phyloP scores from a whole-genome alignment of 768 basidiomycete species.

The Clitopilus hobsonii region DNA sequence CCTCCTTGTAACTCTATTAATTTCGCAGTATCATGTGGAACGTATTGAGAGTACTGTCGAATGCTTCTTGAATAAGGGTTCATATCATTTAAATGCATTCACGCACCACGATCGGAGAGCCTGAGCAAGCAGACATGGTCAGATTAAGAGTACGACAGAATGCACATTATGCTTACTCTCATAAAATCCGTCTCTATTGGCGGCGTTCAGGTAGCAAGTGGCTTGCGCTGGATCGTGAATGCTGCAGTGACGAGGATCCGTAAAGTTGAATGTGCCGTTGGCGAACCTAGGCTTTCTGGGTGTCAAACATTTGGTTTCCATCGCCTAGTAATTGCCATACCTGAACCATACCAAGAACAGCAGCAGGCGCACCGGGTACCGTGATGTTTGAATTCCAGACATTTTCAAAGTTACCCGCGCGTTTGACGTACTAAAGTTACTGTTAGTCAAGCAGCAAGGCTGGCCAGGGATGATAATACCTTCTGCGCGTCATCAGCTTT shows the following conservation, averaged over 20 bases:
- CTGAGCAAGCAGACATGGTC: conserved; percentile 8
- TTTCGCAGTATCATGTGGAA: conserved; percentile 61
- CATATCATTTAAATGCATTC: too few species aligned
- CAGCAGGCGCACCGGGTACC: conserved; percentile 37
- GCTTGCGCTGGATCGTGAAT: conserved; percentile 53
- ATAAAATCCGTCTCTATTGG: conserved; percentile 58
- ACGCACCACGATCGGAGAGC: conserved; percentile 54
- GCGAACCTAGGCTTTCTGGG: conserved; percentile 43
- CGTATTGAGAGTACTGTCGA: conserved; percentile 55
- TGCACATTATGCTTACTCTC: conserved; percentile 30
- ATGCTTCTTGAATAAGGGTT: conserved; percentile 27
- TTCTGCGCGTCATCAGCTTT: conserved; percentile 45
- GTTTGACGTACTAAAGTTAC: conserved; percentile 45
- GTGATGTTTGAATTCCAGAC: conserved; percentile 56
- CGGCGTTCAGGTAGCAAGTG: conserved; percentile 57
- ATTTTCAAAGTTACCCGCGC: conserved; percentile 53
- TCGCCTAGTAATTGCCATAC: conserved; percentile 19
- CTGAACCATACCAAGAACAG: conserved; percentile 59
- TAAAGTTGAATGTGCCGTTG: conserved; percentile 57
- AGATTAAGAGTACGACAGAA: not conserved
- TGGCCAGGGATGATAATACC: conserved; percentile 27
- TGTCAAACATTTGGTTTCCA: not conserved
- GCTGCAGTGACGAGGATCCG: conserved; percentile 65
- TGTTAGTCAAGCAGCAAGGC: too few species aligned
- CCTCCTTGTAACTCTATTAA: conserved; percentile 62